Evolutionary conservation across 1,139 yeast genomes (phyloP).

Genomic region (Yueomyces sp.): DNA sequence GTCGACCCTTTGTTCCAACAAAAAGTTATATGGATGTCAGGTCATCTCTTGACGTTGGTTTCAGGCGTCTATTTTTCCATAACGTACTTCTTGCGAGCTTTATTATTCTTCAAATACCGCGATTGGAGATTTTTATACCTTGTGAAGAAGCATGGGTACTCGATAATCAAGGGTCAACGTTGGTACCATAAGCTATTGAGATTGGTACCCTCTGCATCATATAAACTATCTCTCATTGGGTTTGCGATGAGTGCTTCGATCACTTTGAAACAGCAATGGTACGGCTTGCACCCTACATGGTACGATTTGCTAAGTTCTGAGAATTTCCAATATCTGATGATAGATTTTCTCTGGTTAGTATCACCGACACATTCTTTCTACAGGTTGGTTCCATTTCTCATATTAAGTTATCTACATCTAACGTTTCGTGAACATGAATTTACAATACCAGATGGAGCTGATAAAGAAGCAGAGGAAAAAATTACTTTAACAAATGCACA

Average conservation of each 20-base stretch:
- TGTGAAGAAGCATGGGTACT: slow-evolving; percentile 12
- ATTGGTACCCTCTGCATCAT: slow-evolving; percentile 32
- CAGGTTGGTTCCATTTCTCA: slow-evolving; percentile 47
- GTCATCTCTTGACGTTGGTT: slow-evolving; percentile 39
- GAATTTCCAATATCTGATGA: slow-evolving; percentile 50
- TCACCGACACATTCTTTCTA: slow-evolving; percentile 49
- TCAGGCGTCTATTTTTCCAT: slow-evolving; percentile 38
- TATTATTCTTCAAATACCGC: slow-evolving; percentile 22
- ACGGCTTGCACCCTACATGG: slow-evolving; percentile 40
- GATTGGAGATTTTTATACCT: slow-evolving; percentile 23
- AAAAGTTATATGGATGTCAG: slow-evolving; percentile 46
- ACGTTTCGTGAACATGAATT: slow-evolving; percentile 32
- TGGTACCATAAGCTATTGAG: slow-evolving; percentile 31
- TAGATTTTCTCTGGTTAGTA: slow-evolving; percentile 47
- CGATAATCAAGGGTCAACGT: slow-evolving; percentile 10
- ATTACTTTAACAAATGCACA: slow-evolving; percentile 8
- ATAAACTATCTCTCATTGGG: slow-evolving; percentile 46
- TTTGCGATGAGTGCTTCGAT: slow-evolving; percentile 40
- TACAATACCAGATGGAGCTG: slow-evolving; percentile 14
- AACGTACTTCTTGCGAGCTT: slow-evolving; percentile 29
- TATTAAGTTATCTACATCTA: slow-evolving; percentile 47
- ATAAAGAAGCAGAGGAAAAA: slow-evolving; percentile 2
- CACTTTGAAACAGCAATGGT: slow-evolving; percentile 47
- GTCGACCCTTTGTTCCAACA: slow-evolving; percentile 21
- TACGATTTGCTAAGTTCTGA: slow-evolving; percentile 51